These are phyloP conservation scores for Lagenidium sp. DNA, from an alignment of 352 stramenopile species.

Conservation along the genomic window DNA sequence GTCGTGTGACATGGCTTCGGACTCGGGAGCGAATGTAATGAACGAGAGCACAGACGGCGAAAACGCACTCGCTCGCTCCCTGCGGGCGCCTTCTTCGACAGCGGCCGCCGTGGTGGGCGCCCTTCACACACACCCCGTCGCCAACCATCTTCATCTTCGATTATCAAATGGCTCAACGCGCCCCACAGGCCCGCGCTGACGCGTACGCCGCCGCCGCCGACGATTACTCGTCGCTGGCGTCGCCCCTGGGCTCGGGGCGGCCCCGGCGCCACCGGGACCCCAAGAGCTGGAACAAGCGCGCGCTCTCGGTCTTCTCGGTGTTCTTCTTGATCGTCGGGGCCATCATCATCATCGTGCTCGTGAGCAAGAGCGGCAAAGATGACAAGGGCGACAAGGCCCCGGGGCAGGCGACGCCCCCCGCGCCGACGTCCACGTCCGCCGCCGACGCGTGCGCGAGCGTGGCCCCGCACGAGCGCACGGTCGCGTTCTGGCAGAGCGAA, in stretches of 20 bases:
- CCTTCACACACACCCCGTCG: too few species aligned
- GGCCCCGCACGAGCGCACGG: constrained; percentile 45
- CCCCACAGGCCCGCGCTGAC: background rate
- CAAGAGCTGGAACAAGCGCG: constrained; percentile 4
- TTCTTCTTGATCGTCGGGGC: constrained; percentile 15
- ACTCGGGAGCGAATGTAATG: too few species aligned
- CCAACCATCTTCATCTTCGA: too few species aligned
- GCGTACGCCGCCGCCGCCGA: constrained; percentile 8
- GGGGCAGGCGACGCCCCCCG: background rate
- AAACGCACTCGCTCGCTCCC: too few species aligned
- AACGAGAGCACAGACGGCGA: too few species aligned
- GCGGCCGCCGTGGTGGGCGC: too few species aligned
- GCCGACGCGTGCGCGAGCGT: constrained; percentile 17
- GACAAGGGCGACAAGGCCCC: background rate
- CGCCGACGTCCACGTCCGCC: constrained; percentile 4
- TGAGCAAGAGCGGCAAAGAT: constrained; percentile 3
- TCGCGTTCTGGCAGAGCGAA: constrained; percentile 79
- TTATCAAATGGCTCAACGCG: background rate
- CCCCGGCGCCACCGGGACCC: constrained; percentile 1
- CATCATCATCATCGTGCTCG: constrained; percentile 26
- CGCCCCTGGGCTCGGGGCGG: background rate
- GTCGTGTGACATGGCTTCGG: too few species aligned
- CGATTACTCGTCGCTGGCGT: background rate
- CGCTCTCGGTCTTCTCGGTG: constrained; percentile 9
- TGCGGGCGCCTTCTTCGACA: too few species aligned